Base-by-base conservation (phyloP, 768 basidiomycete species). In the Lactifluus piperatus region DNA sequence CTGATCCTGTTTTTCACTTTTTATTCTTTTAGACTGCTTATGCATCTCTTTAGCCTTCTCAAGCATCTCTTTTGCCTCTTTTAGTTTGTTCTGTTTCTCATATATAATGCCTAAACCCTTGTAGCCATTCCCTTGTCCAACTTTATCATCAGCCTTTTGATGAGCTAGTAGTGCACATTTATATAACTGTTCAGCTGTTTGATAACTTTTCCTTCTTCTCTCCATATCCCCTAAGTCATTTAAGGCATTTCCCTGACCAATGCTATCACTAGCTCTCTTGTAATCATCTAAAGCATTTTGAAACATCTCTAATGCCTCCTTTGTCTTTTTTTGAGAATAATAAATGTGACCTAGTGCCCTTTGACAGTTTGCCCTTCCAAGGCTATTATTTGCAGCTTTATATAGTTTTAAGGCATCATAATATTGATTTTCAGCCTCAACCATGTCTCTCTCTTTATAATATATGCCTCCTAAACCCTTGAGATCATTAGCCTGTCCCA, bases 401-500 rank as follows among this genome's bases (percentile, higher is more conserved):
- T 56, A 60, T 3, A 51, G 29, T 4, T 8, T 14, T 2, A 60
- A 34, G 2, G 59, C 54, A 26, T 34, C 36, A 45, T 51, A 24
- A 22, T 56, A 60, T 37, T 60, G 27, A 11, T 29, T 20, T 20
- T n/a, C 46, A 10, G 59, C 59, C 27, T 24, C 30, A 4, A 20
- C 4, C 3, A 22, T 26, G 20, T 56, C 22, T 4, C 34, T 49
- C 1, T 56, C 34, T 4, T 41, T 60, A 20, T 54, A 9, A 32
- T 44, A 50, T 48, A 62, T 39, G 29, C 52, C 52, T 18, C 62
- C 62, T 8, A 60, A 45, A 41, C 62, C 62, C 51, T 62, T 62
- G 2, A 60, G 53, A n/a, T 62, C 62, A 50, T 62, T 62, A 11
- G 62, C 62, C 30, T 62, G 57, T 5, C 58, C 62, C 10, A 62